Evolutionary conservation across 163 green algal species (phyloP), one percentile per base, ranked within the genome.

Genomic region (Scenedesmus sp.): DNA sequence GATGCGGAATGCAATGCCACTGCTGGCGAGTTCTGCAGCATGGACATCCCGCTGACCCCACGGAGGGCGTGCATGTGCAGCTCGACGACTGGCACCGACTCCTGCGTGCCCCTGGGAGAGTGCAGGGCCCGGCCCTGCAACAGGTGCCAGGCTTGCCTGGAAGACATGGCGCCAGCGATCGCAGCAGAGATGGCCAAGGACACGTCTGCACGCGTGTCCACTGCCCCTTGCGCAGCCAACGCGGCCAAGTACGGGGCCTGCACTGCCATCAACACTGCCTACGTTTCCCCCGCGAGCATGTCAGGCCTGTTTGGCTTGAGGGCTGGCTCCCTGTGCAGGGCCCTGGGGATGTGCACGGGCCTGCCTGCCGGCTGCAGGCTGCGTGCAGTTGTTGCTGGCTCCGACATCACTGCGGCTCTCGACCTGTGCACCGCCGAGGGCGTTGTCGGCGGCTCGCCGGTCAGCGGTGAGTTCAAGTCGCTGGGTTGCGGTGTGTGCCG

Each of bases 361-460:
- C 53, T 88, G 59, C 83, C 83, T 43, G 83, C 83, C 20, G 42
- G 15, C n/a, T 88, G 83, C 83, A 56, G 9, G 33, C 83, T 88
- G 18, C 22, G 37, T 0, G 56, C 56, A 53, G 20, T 26, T 16
- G 83, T 81, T 30, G 83, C 24, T 10, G 15, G 35, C 26, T 10
- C 26, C 51, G 81, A 79, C 68, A 26, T 40, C 1, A 88, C 83
- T 2, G 83, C 53, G 9, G 83, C 49, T 16, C 53, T 88, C 33
- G 56, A 88, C 83, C 51, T 88, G 53, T 88, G 83, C 53, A 49
- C 53, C 24, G 83, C 59, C 59, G 83, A 88, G 53, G 83, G 83
- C 83, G 81, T 88, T 33, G 40, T 53, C 15, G 53, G 83, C 15
- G 83, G 83, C 56, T 56, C 24, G 3, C 42, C 79, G 0, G 42